Base-by-base conservation (phyloP, 169 alveolate genomes). In the Babesia ovis region DNA sequence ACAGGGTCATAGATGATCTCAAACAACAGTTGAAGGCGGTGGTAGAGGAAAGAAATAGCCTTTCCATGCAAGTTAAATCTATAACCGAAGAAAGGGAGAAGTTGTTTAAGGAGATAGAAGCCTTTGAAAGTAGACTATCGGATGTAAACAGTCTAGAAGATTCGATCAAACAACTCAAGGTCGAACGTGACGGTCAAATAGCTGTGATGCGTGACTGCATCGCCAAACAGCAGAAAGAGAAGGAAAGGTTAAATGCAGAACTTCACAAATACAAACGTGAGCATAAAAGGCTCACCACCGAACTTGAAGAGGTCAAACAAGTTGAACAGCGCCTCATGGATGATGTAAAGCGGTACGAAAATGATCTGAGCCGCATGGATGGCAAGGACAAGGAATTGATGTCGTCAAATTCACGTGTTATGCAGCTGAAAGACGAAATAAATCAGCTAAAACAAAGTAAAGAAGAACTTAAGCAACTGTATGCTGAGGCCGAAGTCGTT, bases 381-480 rank as follows among this genome's bases (percentile, higher is more conserved):
- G 74, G 29, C 29, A 74, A 35, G 59, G 76, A 74, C 5, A 31
- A 61, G 20, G 84, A 74, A 27, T 55, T 74, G 4, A 37, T 11
- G 29, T 16, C 41, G 4, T 14, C 59, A 1, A 62, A 51, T n/a
- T 31, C 46, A 1, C 48, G 9, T 9, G 9, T 45, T 14, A 41
- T n/a, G 8, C 58, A 35, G 22, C n/a, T 31, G 42, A 45, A 61
- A 25, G 46, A 27, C 6, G 57, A n/a, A 29, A 29, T 61, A 8
- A 48, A 18, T 48, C 32, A 29, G 35, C 31, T 31, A 4, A 32
- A 27, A 4, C 27, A 18, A 27, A 35, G 42, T n/a, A 43, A 35
- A 14, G 51, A 29, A 29, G 61, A 55, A 23, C 55, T 23, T 14
- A 68, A 66, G 8, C 31, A 45, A 1, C 22, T 57, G 32, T 51